Conservation (phyloP, 192 early-diverging fungal genomes). For the Neocallimastix lanati region DNA sequence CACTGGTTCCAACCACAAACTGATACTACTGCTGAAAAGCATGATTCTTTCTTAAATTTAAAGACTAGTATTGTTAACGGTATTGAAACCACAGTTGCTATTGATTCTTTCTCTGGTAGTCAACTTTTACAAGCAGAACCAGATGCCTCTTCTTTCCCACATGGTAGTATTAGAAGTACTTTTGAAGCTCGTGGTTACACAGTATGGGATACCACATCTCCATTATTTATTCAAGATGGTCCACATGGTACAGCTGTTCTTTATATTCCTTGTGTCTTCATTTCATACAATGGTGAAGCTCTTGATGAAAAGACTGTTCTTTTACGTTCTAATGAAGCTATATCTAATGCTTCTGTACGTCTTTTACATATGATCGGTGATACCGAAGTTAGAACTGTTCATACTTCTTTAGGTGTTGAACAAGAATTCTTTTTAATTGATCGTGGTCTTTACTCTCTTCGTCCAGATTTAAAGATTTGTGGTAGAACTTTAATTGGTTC, state of each 20-base stretch:
- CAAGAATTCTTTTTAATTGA: conserved; percentile 99
- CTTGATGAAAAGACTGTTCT: conserved; percentile 97
- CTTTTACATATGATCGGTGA: conserved; percentile 60
- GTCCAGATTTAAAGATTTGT: conserved; percentile 89
- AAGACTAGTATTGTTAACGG: conserved; percentile 62
- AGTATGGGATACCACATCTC: conserved; percentile 89
- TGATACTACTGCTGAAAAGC: conserved; percentile 95
- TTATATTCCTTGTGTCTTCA: conserved; percentile 95
- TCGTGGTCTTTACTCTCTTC: conserved; percentile 77
- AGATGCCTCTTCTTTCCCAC: conserved; percentile 98
- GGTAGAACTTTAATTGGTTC: conserved; percentile 86
- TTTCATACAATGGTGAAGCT: conserved; percentile 97
- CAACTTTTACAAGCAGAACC: conserved; percentile 97
- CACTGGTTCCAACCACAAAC: conserved; percentile 99
- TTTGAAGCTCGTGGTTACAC: conserved; percentile 99
- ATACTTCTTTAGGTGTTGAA: conserved; percentile 86
- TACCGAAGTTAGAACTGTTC: conserved; percentile 59
- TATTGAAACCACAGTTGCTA: conserved; percentile 64
- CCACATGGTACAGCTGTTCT: conserved; percentile 83
- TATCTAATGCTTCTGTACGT: conserved; percentile 63
- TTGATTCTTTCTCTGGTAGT: conserved; percentile 92
- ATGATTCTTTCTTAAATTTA: conserved; percentile 90
- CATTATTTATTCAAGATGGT: conserved; percentile 87
- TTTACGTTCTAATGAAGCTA: conserved; percentile 70
- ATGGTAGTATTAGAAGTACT: conserved; percentile 90